Percentiles rank a stretch among this genome's conserved stretches.
phyloP scores from a whole-genome alignment of 2,329 filamentous ascomycete species.

The Colletotrichum gloeosporioides region DNA sequence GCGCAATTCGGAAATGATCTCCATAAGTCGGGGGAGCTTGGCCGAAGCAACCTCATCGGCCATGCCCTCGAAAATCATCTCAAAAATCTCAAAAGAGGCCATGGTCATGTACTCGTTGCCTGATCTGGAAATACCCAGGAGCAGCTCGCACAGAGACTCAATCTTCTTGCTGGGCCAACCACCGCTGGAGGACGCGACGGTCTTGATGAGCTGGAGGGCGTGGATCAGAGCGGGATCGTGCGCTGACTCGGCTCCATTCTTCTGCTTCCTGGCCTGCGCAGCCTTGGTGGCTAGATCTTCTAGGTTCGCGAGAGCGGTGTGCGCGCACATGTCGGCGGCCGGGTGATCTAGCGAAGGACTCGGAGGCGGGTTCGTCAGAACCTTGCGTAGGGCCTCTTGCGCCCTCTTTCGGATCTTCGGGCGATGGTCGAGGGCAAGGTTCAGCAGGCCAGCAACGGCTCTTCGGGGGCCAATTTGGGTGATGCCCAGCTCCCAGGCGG shows the following conservation, averaged over 20 bases:
- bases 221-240: constrained; percentile 90
- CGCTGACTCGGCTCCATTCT: constrained; percentile 61
- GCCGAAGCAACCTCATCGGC: constrained; percentile 85
- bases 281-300: constrained; percentile 73
- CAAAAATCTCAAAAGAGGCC: constrained; percentile 95
- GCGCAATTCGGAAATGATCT: constrained; percentile 90
- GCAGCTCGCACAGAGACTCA: constrained; percentile 85
- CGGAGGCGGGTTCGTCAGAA: constrained; percentile 85
- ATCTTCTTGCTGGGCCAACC: constrained; percentile 98
- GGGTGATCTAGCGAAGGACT: constrained; percentile 94
- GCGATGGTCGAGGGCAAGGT: constrained; percentile 82
- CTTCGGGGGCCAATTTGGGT: constrained; percentile 85
- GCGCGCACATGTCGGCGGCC: constrained; percentile 94
- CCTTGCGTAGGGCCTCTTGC: constrained; percentile 83
- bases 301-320: constrained; percentile 83
- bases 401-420: constrained; percentile 95
- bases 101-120: constrained; percentile 97
- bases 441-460: constrained; percentile 85
- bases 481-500: constrained; percentile 86
- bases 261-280: constrained; percentile 66
- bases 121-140: constrained; percentile 86
- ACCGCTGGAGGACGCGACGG: constrained; percentile 82
- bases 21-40: constrained; percentile 87
- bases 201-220: constrained; percentile 89
- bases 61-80: constrained; percentile 95